Base-by-base conservation (phyloP, 495 filamentous ascomycete genomes). In the Niebla homalea region DNA sequence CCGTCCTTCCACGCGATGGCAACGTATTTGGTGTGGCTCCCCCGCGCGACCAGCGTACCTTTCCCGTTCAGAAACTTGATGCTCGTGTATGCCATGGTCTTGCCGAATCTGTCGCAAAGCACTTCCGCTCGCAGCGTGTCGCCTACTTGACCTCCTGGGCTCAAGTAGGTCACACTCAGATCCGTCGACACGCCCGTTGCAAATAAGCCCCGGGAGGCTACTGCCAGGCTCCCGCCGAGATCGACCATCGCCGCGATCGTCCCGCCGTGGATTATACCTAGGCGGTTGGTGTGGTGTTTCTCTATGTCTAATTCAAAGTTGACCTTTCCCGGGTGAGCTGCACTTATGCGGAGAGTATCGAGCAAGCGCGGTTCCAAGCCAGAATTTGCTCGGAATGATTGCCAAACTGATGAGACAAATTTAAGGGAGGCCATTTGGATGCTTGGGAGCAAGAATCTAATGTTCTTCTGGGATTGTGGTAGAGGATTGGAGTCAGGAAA, bases 191-290 rank as follows among this genome's bases (percentile, higher is more conserved):
- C 89, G 7, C 92, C 92, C 0, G 92, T 98, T 20, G 86, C 76
- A 59, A 80, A 94, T 1, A 94, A 69, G 0, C 92, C 92, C 54
- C 78, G 79, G 2, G 92, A 96, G 22, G 92, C 89, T 23, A 98
- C 89, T 5, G 90, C 92, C 18, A 98, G 70, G 8, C 88, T 94
- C 16, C 92, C 92, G 4, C 92, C 92, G 0, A 97, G 75, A 58
- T 98, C 92, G 40, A 94, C 89, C 84, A 97, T 87, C 65, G 84
- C 88, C 16, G 92, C 90, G 59, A 97, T 89, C 16, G 92, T 93
- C 36, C 90, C 92, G 40, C 92, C 92, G 69, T 98, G 92, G 53
- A 97, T 73, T 45, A 87, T 95, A 43, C 79, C 81, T 8, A 97
- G 73, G 15, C 70, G 53, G 66, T 94, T 89, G 4, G 90, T 96